Evolutionary conservation across 148 eudicot genomes (phyloP), one percentile per base, ranked within the genome.

Genomic region (Cornus florida): DNA sequence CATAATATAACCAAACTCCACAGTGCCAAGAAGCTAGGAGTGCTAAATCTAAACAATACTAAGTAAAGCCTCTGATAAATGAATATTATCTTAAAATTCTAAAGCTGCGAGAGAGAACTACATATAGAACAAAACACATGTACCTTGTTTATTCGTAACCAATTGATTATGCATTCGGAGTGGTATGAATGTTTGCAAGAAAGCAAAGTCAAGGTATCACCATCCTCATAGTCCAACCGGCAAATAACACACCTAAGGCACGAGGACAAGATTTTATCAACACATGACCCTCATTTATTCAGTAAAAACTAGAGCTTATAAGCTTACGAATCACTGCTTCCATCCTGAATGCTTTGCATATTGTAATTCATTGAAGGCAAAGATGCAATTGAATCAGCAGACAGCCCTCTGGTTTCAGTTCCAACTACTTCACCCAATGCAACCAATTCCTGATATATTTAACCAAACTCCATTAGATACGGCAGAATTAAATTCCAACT

Each of bases 91-190:
- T 41, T 43, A 4, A 75, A 8, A 41, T 6, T 12, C 69, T n/a
- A 59, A 16, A 9, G 24, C 46, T 16, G 48, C 43, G 10, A 12
- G 62, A 76, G 19, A 32, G 12, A 13, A 20, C 31, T 33, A 6
- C 22, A 50, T 33, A 77, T 14, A 38, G 76, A 24, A 70, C 6
- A 20, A 23, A 65, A 33, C 41, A 3, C 22, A 24, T 50, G 73
- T 82, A 96, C 99, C 99, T 96, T 96, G 81, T 93, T 96, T 90
- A 93, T 93, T 41, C 75, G 86, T 81, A 96, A 82, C 99, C 99
- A 96, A 79, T 93, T 91, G 83, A 82, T 91, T 56, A 96, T 91
- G 86, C 99, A 96, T 13, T 93, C 99, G 12, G 93, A 67, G 84
- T 96, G 99, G 79, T 96, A 96, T 0, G 86, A 83, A 81, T 96